Base-by-base conservation (phyloP, 2,329 filamentous ascomycete genomes). In the Ophiostoma ulmi region DNA sequence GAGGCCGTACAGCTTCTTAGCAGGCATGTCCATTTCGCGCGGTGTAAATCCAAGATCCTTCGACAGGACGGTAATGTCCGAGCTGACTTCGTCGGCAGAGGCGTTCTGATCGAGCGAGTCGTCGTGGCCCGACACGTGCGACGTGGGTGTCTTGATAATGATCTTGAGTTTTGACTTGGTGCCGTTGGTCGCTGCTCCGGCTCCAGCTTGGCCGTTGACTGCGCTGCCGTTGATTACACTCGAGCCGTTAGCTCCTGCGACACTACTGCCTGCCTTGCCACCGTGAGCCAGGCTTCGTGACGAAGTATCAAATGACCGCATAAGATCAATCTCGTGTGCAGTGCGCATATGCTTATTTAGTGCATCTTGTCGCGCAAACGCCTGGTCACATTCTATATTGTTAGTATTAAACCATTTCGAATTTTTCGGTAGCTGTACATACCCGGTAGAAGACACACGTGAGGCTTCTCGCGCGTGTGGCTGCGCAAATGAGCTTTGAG, bases 321-420 rank as follows among this genome's bases (percentile, higher is more conserved):
- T 85, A 20, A 93, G 91, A 81, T 99, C 95, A 3, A 94, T 97
- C 79, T 99, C 95, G 82, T 99, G 95, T 52, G 99, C 94, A 20
- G 95, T 98, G 75, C 95, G 91, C 93, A 98, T 98, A 79, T 99
- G 95, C 80, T 99, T 99, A 1, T 94, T 93, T 0, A 99, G 85
- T 14, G 95, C 95, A 77, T 99, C 95, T 35, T 94, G 97, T 74
- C 95, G 87, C 2, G 95, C 99, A 76, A 99, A 99, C 41, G 94
- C 94, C 73, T 94, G 91, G 79, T 99, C 95, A 81, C 95, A 99
- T 86, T 99, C 95, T 97, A 35, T n/a, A 4, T 22, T 8, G 76
- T 76, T 72, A 78, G 75, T 68, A 68, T 64, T 14, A 7, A 5
- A 20, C 36, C n/a, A n/a, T n/a, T n/a, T n/a, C n/a, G n/a, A n/a